Base-by-base conservation (phyloP, 768 basidiomycete genomes). In the Tubosaeta sp. region DNA sequence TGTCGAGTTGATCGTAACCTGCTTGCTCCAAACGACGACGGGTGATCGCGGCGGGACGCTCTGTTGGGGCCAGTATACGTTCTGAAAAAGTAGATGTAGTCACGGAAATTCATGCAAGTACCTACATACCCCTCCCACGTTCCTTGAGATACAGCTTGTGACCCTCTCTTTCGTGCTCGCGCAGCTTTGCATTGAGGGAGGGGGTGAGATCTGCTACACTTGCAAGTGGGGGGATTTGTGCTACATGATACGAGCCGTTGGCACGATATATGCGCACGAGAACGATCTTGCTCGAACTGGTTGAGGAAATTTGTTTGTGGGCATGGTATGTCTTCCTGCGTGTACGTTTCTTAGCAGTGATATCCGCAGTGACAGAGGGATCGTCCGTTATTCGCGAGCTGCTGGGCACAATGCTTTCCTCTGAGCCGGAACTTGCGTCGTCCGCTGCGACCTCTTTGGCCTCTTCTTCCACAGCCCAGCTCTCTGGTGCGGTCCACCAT, bases 41-140 rank as follows among this genome's bases (percentile, higher is more conserved):
- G 19, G 95, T 87, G 52, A 96, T 91, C 31, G 82, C 80, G 2
- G 92, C 86, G 0, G 95, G 95, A 41, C 80, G 74, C 68, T 99
- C 96, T 1, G 83, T 83, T 18, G 81, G 79, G 8, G 82, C 83
- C 49, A 99, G 73, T 34, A 93, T 75, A 12, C 95, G 86, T 62
- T 98, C 94, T 95, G 62, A 52, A 41, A 25, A 24, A 25, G 27
- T 42, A 38, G 9, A 35, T 46, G 32, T 52, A 46, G 29, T 3
- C 41, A 2, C 29, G 21, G 47, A 27, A 39, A 46, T 11, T 13
- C 9, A 35, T 2, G 0, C 0, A 21, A 16, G 31, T 2, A 18
- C 13, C 0, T 16, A 70, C 80, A 32, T 47, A 88, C 88, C 88
- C 70, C 87, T 67, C 44, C 87, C 87, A 10, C 85, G 77, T 65